Conservation (phyloP, 2,329 filamentous ascomycete genomes). For the Plenodomus biglobosus region DNA sequence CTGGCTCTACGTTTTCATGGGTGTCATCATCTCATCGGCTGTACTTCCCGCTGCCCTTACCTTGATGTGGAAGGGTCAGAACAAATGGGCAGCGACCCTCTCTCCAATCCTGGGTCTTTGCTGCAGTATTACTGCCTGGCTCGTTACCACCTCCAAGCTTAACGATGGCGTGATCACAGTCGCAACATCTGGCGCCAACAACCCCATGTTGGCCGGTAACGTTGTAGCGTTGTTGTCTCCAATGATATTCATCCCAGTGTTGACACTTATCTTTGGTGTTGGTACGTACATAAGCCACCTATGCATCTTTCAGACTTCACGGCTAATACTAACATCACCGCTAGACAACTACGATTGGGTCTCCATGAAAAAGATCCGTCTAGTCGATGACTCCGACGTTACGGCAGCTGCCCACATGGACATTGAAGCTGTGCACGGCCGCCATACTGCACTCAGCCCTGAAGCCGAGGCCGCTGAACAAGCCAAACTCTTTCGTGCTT, state of each 20-base stretch:
- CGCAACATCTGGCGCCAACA: conserved; percentile 64
- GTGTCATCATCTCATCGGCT: conserved; percentile 81
- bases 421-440: conserved; percentile 59
- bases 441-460: conserved; percentile 23
- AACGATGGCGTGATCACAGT: conserved; percentile 39
- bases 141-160: conserved; percentile 39
- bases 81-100: conserved; percentile 70
- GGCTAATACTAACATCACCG: conserved; percentile 62
- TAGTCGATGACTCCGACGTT: conserved; percentile 74
- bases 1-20: conserved; percentile 87
- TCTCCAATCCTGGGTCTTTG: conserved; percentile 67
- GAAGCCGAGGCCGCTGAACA: conserved; percentile 45
- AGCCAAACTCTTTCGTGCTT: conserved; percentile 47
- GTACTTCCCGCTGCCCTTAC: conserved; percentile 81
- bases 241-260: conserved; percentile 69
- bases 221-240: conserved; percentile 79
- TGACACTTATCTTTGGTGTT: conserved; percentile 67
- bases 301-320: not conserved
- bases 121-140: conserved; percentile 61
- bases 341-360: conserved; percentile 78
- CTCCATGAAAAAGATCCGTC: conserved; percentile 77
- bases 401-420: conserved; percentile 63
- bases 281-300: conserved; percentile 14
- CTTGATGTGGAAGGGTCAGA: conserved; percentile 78
- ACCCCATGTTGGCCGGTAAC: conserved; percentile 83